These are phyloP conservation scores for Citrus medica DNA, from an alignment of 345 rosid species.

Conservation along the genomic window DNA sequence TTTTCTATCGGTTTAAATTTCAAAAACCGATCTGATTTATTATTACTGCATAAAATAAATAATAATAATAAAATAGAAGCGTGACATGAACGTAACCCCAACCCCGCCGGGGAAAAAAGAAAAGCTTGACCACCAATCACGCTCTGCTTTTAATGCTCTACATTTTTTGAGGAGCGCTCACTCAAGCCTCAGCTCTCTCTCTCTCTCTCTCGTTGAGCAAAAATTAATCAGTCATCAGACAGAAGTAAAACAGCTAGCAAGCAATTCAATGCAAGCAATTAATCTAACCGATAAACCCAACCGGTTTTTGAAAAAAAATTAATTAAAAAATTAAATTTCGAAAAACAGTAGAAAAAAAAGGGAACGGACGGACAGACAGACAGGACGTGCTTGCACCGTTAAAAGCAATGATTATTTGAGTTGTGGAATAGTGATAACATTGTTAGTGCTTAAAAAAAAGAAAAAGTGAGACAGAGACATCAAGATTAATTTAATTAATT, in stretches of 20 bases:
- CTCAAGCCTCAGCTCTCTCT: no score
- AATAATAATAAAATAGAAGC: not conserved
- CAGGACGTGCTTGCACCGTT: slow-evolving; percentile 23
- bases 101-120: slow-evolving; percentile 4
- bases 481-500: not conserved
- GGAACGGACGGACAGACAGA: slow-evolving; percentile 19
- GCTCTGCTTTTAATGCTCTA: slow-evolving; percentile 25
- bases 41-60: not conserved
- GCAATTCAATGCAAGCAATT: not conserved
- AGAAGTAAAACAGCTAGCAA: not conserved
- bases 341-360: no score
- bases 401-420: slow-evolving; percentile 10
- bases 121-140: slow-evolving; percentile 31
- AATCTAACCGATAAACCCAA: no score
- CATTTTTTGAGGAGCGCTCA: no score
- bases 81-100: not conserved
- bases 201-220: not conserved
- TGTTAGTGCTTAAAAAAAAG: not conserved
- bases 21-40: not conserved
- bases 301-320: no score
- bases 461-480: not conserved
- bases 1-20: not conserved
- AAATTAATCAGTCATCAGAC: not conserved
- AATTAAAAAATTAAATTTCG: no score
- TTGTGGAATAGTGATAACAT: no score